phyloP scores from a whole-genome alignment of 768 basidiomycete genomes.

The Russula earlei region DNA sequence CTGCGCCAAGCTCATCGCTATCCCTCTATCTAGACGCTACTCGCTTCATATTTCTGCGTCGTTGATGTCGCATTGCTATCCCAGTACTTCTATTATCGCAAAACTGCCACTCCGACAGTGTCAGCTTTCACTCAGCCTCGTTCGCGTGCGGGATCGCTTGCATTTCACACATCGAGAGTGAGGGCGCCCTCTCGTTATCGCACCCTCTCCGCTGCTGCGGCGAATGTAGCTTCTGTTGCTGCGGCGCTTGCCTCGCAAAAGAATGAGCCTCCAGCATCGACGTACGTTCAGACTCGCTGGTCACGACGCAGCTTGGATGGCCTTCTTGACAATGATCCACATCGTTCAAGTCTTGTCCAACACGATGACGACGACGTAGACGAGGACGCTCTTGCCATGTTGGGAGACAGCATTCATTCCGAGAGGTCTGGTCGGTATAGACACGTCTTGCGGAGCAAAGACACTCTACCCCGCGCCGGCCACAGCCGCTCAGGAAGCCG shows the following conservation, averaged over 20 bases:
- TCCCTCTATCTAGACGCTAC: constrained; percentile 52
- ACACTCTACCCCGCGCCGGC: constrained; percentile 29
- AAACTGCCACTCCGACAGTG: constrained; percentile 28
- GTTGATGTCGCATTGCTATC: constrained; percentile 67
- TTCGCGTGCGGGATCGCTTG: constrained; percentile 31
- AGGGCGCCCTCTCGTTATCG: constrained; percentile 54
- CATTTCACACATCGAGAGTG: constrained; percentile 44
- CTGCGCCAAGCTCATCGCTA: constrained; percentile 1
- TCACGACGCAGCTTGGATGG: constrained; percentile 26
- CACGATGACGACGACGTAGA: constrained; percentile 39
- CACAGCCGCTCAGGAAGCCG: constrained; percentile 30
- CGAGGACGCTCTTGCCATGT: constrained; percentile 43
- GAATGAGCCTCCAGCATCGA: constrained; percentile 29
- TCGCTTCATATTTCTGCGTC: constrained; percentile 84
- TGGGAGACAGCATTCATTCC: constrained; percentile 73
- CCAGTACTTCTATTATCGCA: constrained; percentile 76
- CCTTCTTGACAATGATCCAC: constrained; percentile 20
- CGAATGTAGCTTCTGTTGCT: constrained; percentile 54
- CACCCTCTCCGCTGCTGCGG: constrained; percentile 56
- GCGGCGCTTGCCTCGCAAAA: constrained; percentile 61
- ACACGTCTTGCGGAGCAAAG: constrained; percentile 61
- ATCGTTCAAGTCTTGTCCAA: constrained; percentile 18
- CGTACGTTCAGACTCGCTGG: constrained; percentile 23
- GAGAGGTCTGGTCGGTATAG: constrained; percentile 44
- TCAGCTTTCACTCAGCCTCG: constrained; percentile 32